Conservation (phyloP, 2,329 filamentous ascomycete genomes). For the Diaporthe vexans region DNA sequence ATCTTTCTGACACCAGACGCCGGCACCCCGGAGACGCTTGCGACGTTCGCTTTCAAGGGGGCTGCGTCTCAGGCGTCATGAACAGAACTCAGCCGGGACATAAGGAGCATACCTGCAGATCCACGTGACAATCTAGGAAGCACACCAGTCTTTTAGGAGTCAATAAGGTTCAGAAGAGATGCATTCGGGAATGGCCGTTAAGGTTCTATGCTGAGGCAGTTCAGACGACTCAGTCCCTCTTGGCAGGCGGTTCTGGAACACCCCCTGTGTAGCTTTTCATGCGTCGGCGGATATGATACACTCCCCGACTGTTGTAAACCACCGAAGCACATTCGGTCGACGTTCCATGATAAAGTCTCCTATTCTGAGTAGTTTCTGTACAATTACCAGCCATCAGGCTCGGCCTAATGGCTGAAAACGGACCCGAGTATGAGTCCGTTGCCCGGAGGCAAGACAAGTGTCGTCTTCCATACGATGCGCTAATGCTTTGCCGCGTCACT, state of each 20-base stretch:
- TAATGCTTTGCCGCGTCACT: no score
- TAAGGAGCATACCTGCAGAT: not conserved
- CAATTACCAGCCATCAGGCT: no score
- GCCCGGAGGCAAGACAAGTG: no score
- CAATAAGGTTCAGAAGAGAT: not conserved
- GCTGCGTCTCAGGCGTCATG: not conserved
- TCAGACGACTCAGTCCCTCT: not conserved
- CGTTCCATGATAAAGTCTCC: no score
- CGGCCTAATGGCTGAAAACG: no score
- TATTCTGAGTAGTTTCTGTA: no score
- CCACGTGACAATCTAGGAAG: not conserved
- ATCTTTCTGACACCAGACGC: not conserved
- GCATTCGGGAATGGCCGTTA: conserved; percentile 4
- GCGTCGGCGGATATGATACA: not conserved
- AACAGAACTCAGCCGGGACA: not conserved
- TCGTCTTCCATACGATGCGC: no score
- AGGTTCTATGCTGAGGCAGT: conserved; percentile 11
- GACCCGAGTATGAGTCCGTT: no score
- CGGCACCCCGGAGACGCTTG: not conserved
- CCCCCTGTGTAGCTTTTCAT: not conserved
- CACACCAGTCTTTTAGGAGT: not conserved
- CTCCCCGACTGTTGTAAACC: not conserved
- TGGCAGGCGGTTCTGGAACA: conserved; percentile 14
- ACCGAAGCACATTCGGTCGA: no score
- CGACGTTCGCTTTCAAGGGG: not conserved